These are phyloP conservation scores for Sugiyamaella americana DNA, from an alignment of 805 yeast genomes.

Conservation along the genomic window DNA sequence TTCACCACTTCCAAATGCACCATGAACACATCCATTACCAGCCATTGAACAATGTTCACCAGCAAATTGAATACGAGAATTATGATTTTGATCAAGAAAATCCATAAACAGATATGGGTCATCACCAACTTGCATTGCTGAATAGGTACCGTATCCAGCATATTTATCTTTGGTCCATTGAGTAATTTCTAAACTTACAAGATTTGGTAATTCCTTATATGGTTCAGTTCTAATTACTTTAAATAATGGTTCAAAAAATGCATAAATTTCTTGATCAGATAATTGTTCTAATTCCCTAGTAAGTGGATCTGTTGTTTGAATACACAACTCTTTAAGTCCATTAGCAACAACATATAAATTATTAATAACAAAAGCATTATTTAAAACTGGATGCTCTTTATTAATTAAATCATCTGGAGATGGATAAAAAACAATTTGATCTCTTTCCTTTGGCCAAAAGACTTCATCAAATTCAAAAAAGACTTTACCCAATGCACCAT, in stretches of 20 bases:
- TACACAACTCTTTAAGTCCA: slow-evolving; percentile 22
- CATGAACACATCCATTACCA: slow-evolving; percentile 23
- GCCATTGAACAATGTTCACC: slow-evolving; percentile 27
- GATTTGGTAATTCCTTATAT: slow-evolving; percentile 17
- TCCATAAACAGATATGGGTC: slow-evolving; percentile 22
- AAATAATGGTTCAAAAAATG: slow-evolving; percentile 23
- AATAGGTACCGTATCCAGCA: slow-evolving; percentile 31
- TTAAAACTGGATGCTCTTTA: slow-evolving; percentile 15
- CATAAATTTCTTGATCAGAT: slow-evolving; percentile 18
- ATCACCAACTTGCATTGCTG: slow-evolving; percentile 21
- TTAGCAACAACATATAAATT: slow-evolving; percentile 22
- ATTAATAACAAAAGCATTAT: slow-evolving; percentile 18
- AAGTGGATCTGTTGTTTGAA: slow-evolving; percentile 19
- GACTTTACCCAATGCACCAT: slow-evolving; percentile 28
- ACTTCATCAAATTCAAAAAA: slow-evolving; percentile 27
- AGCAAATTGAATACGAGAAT: slow-evolving; percentile 25
- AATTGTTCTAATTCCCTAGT: slow-evolving; percentile 16
- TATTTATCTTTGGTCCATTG: slow-evolving; percentile 26
- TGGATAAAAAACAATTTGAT: slow-evolving; percentile 24
- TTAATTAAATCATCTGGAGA: slow-evolving; percentile 12
- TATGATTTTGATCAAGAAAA: slow-evolving; percentile 17
- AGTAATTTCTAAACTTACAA: slow-evolving; percentile 21
- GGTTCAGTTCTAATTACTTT: slow-evolving; percentile 15
- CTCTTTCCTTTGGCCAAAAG: slow-evolving; percentile 28
- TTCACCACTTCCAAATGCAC: slow-evolving; percentile 21